phyloP scores from a whole-genome alignment of 2,329 filamentous ascomycete species.

The Clarireedia monteithiana region DNA sequence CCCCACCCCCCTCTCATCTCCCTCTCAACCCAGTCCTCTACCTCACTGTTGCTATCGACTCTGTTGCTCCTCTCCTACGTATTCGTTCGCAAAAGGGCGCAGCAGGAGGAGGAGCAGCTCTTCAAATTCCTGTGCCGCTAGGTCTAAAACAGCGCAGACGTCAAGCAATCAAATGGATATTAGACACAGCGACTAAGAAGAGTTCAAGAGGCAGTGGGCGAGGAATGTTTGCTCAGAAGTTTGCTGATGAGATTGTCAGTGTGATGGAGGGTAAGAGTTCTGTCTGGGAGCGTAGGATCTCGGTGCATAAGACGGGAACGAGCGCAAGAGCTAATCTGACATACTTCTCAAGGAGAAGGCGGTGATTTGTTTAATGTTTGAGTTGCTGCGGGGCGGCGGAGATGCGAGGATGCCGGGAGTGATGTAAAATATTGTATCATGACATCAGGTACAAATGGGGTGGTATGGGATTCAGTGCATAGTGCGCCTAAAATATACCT shows the following conservation, averaged over 20 bases:
- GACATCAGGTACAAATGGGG: background rate
- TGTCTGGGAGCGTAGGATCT: conserved; percentile 75
- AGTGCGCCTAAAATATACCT: too few species aligned
- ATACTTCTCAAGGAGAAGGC: conserved; percentile 26
- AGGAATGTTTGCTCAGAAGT: conserved; percentile 63
- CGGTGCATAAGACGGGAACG: conserved; percentile 75
- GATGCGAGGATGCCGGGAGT: background rate
- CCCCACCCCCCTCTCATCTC: conserved; percentile 69
- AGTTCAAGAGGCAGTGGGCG: conserved; percentile 63
- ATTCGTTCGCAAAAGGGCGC: conserved; percentile 69
- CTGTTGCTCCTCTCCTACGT: conserved; percentile 79
- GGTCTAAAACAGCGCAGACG: conserved; percentile 67
- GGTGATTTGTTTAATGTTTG: background rate
- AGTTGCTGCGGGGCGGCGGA: background rate
- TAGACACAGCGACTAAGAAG: conserved; percentile 75
- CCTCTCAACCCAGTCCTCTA: conserved; percentile 86
- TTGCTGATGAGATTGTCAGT: conserved; percentile 79
- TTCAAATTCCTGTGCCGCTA: conserved; percentile 78
- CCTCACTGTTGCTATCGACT: conserved; percentile 85
- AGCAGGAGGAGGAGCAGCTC: conserved; percentile 75
- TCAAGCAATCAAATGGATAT: conserved; percentile 79
- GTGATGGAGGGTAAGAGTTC: conserved; percentile 79
- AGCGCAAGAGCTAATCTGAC: conserved; percentile 66
- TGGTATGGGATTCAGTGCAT: background rate
- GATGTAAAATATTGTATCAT: background rate